Conservation (phyloP, 1,284 basidiomycete genomes). For the Cryptococcus sp. region DNA sequence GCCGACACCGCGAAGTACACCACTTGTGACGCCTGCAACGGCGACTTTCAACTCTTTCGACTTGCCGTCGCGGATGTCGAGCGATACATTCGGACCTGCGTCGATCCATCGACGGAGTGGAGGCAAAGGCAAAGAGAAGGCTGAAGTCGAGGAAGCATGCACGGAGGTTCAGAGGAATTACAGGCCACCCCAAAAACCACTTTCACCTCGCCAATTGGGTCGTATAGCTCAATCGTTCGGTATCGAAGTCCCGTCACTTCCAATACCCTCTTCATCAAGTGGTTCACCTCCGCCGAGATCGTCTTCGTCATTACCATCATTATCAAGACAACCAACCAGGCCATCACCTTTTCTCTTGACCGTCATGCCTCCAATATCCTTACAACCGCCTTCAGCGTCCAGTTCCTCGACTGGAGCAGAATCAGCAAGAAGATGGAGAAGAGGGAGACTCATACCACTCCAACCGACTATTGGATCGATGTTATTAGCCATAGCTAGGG, state of each 20-base stretch:
- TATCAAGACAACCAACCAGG: conserved; percentile 3
- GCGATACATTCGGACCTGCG: background rate
- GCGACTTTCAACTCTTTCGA: background rate
- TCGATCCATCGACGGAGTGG: background rate
- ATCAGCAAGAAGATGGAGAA: conserved; percentile 28
- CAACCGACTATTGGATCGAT: conserved; percentile 42
- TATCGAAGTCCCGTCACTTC: conserved; percentile 30
- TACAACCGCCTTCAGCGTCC: conserved; percentile 18
- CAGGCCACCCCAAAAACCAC: conserved; percentile 32
- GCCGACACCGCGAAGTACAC: conserved; percentile 26
- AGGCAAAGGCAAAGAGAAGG: conserved; percentile 13
- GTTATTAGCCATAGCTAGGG: conserved; percentile 42
- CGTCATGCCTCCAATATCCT: conserved; percentile 36
- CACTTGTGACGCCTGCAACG: conserved; percentile 17
- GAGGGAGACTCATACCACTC: conserved; percentile 40
- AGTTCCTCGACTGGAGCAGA: conserved; percentile 8
- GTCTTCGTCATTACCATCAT: conserved; percentile 6
- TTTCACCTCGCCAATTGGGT: conserved; percentile 36
- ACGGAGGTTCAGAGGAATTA: conserved; percentile 15
- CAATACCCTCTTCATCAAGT: background rate
- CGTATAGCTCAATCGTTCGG: conserved; percentile 45
- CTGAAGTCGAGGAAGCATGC: background rate
- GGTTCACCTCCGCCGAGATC: conserved; percentile 8
- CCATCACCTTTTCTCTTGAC: conserved; percentile 29
- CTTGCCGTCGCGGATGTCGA: conserved; percentile 1